Base-by-base conservation (phyloP, 306 rosid genomes). In the Pterocarpus santalinus region DNA sequence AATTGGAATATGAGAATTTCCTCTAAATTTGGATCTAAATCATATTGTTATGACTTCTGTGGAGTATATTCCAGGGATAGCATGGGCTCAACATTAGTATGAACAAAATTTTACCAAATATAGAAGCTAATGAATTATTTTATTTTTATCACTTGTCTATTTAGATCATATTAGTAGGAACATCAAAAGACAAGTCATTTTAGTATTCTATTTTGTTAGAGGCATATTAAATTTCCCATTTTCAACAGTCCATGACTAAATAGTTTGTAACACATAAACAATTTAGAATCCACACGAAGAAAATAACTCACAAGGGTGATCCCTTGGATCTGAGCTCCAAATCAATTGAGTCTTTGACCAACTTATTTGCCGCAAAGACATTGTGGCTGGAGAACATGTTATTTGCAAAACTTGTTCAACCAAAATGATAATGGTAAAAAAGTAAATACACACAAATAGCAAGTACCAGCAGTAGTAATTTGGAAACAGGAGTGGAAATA, bases 331-430 rank as follows among this genome's bases (percentile, higher is more conserved):
- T 83, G 35, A 76, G 84, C 63, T 79, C 82, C 85, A 85, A 69
- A 72, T 78, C 75, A 80, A 82, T 75, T 44, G 93, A 72, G 61
- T 90, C 89, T 63, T 89, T 90, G 72, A n/a, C 77, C 74, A 95
- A 86, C 79, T 87, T 79, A 89, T 75, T 89, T 36, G 94, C 95
- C 30, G 83, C 92, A 1, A 90, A 83, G 62, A 84, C 93, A 46
- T 95, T 95, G 52, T 89, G 85, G 79, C 76, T 52, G 11, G 94
- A 93, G 12, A 95, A 90, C 96, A 91, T 91, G 49, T 86, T 88
- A 81, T 84, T 86, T 64, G 91, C 97, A 28, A 97, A 95, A 78
- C 99, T 97, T 82, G 82, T 62, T 8, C 62, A 82, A 6, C 11
- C 77, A 65, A 47, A 43, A 67, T 55, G 61, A 5, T 3, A 16